These are phyloP conservation scores for Wickerhamiella alocasiicola DNA, from an alignment of 805 yeast species.

Conservation along the genomic window DNA sequence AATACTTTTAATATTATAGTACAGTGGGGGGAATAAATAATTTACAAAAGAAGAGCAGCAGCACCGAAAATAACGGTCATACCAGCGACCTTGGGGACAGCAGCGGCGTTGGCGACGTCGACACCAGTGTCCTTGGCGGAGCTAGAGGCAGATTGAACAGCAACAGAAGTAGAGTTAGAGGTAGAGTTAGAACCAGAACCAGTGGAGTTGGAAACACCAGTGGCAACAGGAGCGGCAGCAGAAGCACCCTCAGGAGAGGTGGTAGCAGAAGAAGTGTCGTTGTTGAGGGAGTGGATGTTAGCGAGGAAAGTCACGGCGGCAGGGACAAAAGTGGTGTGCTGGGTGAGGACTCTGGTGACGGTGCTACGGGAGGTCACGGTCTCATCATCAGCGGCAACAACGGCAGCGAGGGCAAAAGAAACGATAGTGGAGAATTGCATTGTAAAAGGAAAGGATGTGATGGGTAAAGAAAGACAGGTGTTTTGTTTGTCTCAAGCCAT, in stretches of 20 bases:
- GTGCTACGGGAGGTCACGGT: conserved; percentile 5
- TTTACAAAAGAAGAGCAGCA: conserved; percentile 8
- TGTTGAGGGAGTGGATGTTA: not conserved
- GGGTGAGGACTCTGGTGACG: conserved; percentile 6
- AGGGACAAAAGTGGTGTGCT: conserved; percentile 8
- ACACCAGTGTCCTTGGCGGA: not conserved
- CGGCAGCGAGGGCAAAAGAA: conserved; percentile 1
- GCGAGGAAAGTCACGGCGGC: conserved; percentile 4
- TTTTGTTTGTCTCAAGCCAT: no score
- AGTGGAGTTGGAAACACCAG: not conserved
- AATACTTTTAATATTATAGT: no score
- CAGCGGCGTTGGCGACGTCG: conserved; percentile 5
- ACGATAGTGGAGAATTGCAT: conserved; percentile 9
- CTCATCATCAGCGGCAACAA: conserved; percentile 4
- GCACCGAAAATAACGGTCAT: not conserved
- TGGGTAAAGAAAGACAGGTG: no score
- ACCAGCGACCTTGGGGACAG: conserved; percentile 7
- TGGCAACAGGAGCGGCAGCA: not conserved
- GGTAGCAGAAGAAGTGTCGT: not conserved
- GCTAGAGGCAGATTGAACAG: not conserved
- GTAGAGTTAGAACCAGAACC: not conserved
- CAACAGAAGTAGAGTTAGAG: not conserved
- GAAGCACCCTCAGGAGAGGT: not conserved
- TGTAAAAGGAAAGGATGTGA: not conserved
- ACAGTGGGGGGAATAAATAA: not conserved